phyloP scores from a whole-genome alignment of 164 flowering plant species.

The Magnolia officinalis region DNA sequence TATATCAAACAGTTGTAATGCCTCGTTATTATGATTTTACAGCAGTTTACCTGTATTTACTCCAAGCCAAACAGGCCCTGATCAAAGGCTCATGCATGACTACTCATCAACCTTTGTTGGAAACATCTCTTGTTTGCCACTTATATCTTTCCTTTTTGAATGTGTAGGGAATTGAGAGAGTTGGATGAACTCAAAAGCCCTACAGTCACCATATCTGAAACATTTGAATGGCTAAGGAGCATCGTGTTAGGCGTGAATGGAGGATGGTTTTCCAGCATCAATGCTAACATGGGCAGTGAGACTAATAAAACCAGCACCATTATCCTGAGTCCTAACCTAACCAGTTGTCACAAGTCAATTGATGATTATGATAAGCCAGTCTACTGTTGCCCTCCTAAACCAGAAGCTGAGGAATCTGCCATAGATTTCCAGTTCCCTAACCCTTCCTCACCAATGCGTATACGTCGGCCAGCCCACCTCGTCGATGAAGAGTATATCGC shows the following conservation, averaged over 20 bases:
- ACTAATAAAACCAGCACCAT: not conserved
- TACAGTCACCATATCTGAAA: not conserved
- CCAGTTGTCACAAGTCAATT: conserved; percentile 20
- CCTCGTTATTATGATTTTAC: too few species aligned
- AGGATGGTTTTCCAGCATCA: not conserved
- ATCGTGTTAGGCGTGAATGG: not conserved
- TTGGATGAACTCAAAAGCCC: not conserved
- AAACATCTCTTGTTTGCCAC: too few species aligned
- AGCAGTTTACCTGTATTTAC: too few species aligned
- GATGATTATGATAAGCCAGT: not conserved
- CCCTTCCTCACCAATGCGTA: conserved; percentile 24
- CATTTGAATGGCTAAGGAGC: conserved; percentile 8
- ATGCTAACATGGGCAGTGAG: not conserved
- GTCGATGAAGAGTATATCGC: conserved; percentile 36
- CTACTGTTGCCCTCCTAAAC: conserved; percentile 61
- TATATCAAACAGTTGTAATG: too few species aligned
- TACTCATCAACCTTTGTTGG: not conserved
- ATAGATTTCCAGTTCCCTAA: conserved; percentile 46
- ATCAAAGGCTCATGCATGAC: too few species aligned
- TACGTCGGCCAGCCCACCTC: conserved; percentile 56
- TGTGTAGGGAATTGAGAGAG: not conserved
- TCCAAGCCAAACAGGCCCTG: too few species aligned
- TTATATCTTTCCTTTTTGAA: not conserved
- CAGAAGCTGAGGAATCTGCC: conserved; percentile 19
- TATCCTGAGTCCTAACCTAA: conserved; percentile 15